Base-by-base conservation (phyloP, 306 rosid genomes). In the Prunus padus region DNA sequence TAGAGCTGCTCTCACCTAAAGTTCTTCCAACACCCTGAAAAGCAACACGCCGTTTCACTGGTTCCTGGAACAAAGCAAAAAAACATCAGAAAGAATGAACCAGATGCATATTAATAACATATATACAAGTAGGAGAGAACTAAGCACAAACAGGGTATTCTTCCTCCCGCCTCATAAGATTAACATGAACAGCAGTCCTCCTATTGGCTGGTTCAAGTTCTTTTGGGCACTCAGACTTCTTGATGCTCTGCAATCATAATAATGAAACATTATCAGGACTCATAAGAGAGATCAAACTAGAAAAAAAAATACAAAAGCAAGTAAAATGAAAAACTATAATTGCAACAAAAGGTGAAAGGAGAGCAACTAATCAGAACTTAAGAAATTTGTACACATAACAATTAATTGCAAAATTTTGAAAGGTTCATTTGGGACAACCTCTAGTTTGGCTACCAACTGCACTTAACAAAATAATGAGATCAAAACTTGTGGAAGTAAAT, bases 1-100 rank as follows among this genome's bases (percentile, higher is more conserved):
- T 65, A 1, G 85, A 54, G 65, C 80, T 81, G 75, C 83, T 80
- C 79, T 87, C 83, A 63, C 92, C 97, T 76, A 95, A 69, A 75
- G 97, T 95, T 81, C 97, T 90, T 76, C 99, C 97, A 68, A 92
- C 90, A 19, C 99, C 99, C 20, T 72, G 92, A 85, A 95, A 95
- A 68, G 92, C 22, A 73, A 10, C 57, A 23, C 72, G 82, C 11
- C 44, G 89, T 91, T 79, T 90, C 75, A 42, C 84, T 0, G 90
- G 92, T 78, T 95, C 97, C 99, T 95, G 87, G 23, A 81, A 8
- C 44, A 76, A 46, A 67, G 61, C 74, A 64, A 72, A 28, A 45
- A 30, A 26, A 12, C 22, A 72, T 66, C 23, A 74, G 59, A 22
- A 61, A 37, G 71, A 59, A 26, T 49, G 59, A 22, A 26, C 18